These are phyloP conservation scores for Penicillium brasilianum DNA, from an alignment of 2,329 filamentous ascomycete species.

Conservation along the genomic window DNA sequence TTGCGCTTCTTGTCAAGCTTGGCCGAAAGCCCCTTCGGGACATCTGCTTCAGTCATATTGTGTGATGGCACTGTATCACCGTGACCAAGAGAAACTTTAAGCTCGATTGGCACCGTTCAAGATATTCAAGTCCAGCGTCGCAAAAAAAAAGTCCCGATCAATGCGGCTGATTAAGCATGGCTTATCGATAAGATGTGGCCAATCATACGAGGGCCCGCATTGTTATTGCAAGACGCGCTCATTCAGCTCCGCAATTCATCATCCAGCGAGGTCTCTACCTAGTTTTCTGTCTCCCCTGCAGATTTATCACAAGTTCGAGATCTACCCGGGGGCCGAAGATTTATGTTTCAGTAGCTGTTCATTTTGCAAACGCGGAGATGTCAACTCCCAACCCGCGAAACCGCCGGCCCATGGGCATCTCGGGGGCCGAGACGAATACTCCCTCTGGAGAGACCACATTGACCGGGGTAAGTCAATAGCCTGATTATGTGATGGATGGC, in stretches of 20 bases:
- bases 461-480: conserved; percentile 29
- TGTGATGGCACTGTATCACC: not conserved
- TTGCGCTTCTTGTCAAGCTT: conserved; percentile 50
- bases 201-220: conserved; percentile 27
- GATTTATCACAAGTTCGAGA: not conserved
- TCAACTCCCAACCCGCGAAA: conserved; percentile 38
- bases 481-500: not conserved
- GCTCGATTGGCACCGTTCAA: conserved; percentile 12
- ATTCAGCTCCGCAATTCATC: conserved; percentile 8
- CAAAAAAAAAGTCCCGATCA: conserved; percentile 22
- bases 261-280: not conserved
- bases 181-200: conserved; percentile 42
- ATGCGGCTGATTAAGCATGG: conserved; percentile 35
- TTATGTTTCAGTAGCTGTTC: not conserved
- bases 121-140: conserved; percentile 17
- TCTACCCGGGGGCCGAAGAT: not conserved
- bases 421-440: conserved; percentile 29
- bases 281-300: not conserved
- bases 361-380: conserved; percentile 24
- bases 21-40: conserved; percentile 36
- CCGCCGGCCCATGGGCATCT: conserved; percentile 34
- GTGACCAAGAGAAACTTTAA: not conserved
- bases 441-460: conserved; percentile 37
- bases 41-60: conserved; percentile 29
- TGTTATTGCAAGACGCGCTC: conserved; percentile 29